Evolutionary conservation across 805 yeast species (phyloP), one percentile per base, ranked within the genome.

Genomic region (Teunomyces aglyptinius): DNA sequence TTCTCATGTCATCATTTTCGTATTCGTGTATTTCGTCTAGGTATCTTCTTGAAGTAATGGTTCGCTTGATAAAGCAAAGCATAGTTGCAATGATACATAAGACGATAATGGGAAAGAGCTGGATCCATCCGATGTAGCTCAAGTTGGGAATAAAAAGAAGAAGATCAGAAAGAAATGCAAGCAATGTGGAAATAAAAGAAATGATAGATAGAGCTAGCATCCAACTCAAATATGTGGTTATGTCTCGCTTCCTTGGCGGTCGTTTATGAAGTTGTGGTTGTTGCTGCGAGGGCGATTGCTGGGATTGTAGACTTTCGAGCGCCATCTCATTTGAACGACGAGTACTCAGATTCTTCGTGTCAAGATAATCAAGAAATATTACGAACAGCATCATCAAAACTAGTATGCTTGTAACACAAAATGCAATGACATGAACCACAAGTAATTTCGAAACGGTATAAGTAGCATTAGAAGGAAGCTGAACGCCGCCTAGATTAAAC

Each of bases 121-220:
- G 77, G 43, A 86, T 68, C 97, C 97, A 92, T 20, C 96, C 96
- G 38, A 85, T 78, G 83, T 89, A 90, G 45, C 81, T 76, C 45
- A 92, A 67, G 58, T 82, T 81, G 2, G 91, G 87, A 1, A 84
- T 76, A 57, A 92, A 92, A 43, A 92, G 64, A 34, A 91, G 64
- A 32, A 91, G 78, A 61, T 92, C 98, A 3, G 89, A 89, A 49
- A 91, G 68, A 53, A 92, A 87, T 5, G 91, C 83, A 43, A 92
- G 70, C 41, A 91, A 65, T 1, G 87, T 71, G 35, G 86, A 71
- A 47, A 91, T 59, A 55, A 90, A 89, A 0, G 89, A 73, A 1
- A 89, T 82, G 36, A 87, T 60, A 1, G 89, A 76, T 64, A 86
- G 71, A 2, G 84, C 54, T 31, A 86, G 73, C 54, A 82, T 64